These are phyloP conservation scores for Citrus glauca DNA, from an alignment of 345 rosid genomes.

Conservation along the genomic window DNA sequence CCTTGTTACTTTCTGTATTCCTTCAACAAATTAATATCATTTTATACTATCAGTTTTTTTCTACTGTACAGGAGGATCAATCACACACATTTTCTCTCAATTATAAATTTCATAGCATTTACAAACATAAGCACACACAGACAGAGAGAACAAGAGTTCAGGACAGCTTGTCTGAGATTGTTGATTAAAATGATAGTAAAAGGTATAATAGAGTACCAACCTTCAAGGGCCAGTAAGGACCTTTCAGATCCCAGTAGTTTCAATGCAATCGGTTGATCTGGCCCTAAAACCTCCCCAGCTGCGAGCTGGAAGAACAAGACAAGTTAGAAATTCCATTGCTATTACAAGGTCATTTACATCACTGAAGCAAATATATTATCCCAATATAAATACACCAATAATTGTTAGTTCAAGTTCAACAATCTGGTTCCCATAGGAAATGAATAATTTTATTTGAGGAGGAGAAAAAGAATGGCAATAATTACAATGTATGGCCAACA, in stretches of 20 bases:
- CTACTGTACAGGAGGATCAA: background rate
- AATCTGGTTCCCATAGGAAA: background rate
- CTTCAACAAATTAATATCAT: background rate
- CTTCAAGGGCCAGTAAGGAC: slow-evolving; percentile 94
- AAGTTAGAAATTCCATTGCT: background rate
- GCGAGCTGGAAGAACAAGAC: slow-evolving; percentile 63
- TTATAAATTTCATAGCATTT: background rate
- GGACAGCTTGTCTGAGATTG: background rate
- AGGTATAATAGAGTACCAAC: slow-evolving; percentile 20
- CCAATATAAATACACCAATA: background rate
- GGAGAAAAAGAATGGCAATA: background rate
- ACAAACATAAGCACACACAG: background rate
- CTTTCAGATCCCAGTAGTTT: slow-evolving; percentile 93
- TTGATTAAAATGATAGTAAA: background rate
- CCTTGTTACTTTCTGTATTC: background rate
- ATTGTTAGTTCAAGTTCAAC: background rate
- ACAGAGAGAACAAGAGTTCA: background rate
- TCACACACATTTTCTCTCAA: background rate
- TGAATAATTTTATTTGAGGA: background rate
- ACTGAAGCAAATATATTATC: background rate
- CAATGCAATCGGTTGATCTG: slow-evolving; percentile 82
- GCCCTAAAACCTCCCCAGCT: slow-evolving; percentile 90
- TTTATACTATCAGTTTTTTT: background rate
- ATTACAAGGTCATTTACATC: background rate
- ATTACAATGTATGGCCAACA: background rate